Conservation (phyloP, 176 grass and related monocot species). For the Hordeum marinum region DNA sequence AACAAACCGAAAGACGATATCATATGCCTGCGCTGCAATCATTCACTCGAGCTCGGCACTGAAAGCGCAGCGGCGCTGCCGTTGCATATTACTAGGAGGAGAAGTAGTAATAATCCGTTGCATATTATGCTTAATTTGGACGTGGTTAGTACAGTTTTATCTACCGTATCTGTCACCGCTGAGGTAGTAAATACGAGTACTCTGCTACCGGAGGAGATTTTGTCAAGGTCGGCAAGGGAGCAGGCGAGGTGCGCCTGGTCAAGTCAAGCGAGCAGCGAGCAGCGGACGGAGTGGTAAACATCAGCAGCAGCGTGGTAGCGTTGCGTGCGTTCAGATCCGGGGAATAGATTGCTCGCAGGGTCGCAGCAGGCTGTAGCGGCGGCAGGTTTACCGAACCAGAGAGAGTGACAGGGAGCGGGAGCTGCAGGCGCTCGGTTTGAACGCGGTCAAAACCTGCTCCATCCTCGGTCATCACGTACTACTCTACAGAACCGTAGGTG, state of each 20-base stretch:
- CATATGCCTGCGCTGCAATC: neutral
- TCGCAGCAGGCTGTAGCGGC: neutral
- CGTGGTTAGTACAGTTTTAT: no score
- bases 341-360: neutral
- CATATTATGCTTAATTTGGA: no score
- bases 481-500: no score
- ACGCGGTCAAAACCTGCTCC: slow-evolving; percentile 31
- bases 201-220: neutral
- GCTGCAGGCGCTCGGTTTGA: neutral
- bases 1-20: neutral
- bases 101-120: no score
- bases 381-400: slow-evolving; percentile 8
- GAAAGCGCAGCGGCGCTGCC: neutral
- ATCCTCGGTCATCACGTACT: slow-evolving; percentile 4
- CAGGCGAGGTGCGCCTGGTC: neutral
- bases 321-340: neutral
- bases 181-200: no score
- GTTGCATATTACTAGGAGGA: neutral
- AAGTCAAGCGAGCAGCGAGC: neutral
- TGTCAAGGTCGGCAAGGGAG: neutral
- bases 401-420: neutral
- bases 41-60: neutral
- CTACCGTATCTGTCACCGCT: neutral
- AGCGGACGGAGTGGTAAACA: neutral
- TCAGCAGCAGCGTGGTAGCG: neutral